A percentile compares a stretch with the other conserved stretches of the same genome.
Evolutionary conservation across 2,329 filamentous ascomycete genomes (phyloP).

Genomic region (Escovopsis sp.): DNA sequence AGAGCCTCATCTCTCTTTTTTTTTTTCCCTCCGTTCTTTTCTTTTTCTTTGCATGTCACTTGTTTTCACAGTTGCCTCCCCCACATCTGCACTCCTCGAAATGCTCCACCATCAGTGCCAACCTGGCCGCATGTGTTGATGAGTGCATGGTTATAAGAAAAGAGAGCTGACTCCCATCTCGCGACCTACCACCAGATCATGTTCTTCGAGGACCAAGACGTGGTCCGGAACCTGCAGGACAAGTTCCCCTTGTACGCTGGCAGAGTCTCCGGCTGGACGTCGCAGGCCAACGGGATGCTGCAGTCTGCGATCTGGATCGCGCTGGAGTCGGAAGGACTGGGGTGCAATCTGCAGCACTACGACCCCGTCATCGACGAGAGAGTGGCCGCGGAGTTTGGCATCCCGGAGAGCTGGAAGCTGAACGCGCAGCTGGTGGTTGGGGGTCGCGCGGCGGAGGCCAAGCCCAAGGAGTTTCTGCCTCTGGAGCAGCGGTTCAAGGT

Average conservation of each 20-base stretch:
- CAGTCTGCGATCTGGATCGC: slow-evolving; percentile 71
- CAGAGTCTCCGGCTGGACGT: slow-evolving; percentile 63
- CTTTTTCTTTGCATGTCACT: too few species aligned
- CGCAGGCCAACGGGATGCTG: slow-evolving; percentile 63
- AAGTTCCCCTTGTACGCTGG: slow-evolving; percentile 63
- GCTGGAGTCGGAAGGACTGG: slow-evolving; percentile 70
- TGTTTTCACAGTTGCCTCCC: too few species aligned
- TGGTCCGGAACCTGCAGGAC: slow-evolving; percentile 50
- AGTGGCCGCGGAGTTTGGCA: slow-evolving; percentile 52
- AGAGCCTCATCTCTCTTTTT: too few species aligned
- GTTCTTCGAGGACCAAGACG: slow-evolving; percentile 69
- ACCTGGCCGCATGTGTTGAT: too few species aligned
- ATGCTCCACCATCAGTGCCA: too few species aligned
- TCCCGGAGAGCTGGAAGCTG: slow-evolving; percentile 61
- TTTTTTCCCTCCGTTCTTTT: too few species aligned
- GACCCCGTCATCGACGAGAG: slow-evolving; percentile 70
- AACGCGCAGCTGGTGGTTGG: slow-evolving; percentile 80
- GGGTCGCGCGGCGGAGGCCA: slow-evolving; percentile 38
- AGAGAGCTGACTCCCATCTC: too few species aligned
- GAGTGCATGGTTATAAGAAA: too few species aligned
- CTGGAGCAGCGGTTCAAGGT: slow-evolving; percentile 54
- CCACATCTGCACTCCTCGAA: too few species aligned
- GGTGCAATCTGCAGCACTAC: slow-evolving; percentile 87
- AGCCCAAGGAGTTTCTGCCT: slow-evolving; percentile 49
- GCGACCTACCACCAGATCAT: slow-evolving; percentile 31